phyloP scores from a whole-genome alignment of 306 rosid species.

The Cyamopsis tetragonoloba region DNA sequence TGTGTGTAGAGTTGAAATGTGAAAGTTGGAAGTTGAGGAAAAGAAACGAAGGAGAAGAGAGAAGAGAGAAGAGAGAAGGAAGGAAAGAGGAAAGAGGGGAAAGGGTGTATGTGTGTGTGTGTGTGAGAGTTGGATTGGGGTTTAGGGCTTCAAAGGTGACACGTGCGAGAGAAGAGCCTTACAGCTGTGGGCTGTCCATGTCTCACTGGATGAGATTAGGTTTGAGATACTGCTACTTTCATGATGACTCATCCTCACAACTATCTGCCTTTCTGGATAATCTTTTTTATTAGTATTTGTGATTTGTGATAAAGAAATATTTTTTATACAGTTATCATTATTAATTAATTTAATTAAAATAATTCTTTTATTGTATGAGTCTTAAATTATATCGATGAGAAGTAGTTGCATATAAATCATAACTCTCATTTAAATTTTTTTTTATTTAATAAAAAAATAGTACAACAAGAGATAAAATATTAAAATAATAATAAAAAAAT shows the following conservation, averaged over 20 bases:
- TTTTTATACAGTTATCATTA: too few relatives aligned
- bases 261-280: slow-evolving; percentile 41
- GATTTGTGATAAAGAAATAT: too few relatives aligned
- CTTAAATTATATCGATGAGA: too few relatives aligned
- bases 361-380: too few relatives aligned
- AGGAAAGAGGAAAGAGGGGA: neutral
- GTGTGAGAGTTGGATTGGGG: slow-evolving; percentile 35
- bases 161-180: slow-evolving; percentile 51
- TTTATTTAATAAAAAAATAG: too few relatives aligned
- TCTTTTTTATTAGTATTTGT: slow-evolving; percentile 26
- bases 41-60: neutral
- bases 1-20: slow-evolving; percentile 6
- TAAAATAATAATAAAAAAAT: too few relatives aligned
- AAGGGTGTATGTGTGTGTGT: too few relatives aligned
- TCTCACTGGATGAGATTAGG: slow-evolving; percentile 53
- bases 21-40: slow-evolving; percentile 10
- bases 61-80: too few relatives aligned
- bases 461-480: too few relatives aligned
- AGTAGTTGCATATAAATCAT: too few relatives aligned
- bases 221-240: slow-evolving; percentile 40
- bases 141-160: slow-evolving; percentile 38
- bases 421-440: too few relatives aligned
- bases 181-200: slow-evolving; percentile 64
- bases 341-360: too few relatives aligned
- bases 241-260: slow-evolving; percentile 61